Evolutionary conservation across 345 rosid species (phyloP).

Genomic region (Viola odorata): DNA sequence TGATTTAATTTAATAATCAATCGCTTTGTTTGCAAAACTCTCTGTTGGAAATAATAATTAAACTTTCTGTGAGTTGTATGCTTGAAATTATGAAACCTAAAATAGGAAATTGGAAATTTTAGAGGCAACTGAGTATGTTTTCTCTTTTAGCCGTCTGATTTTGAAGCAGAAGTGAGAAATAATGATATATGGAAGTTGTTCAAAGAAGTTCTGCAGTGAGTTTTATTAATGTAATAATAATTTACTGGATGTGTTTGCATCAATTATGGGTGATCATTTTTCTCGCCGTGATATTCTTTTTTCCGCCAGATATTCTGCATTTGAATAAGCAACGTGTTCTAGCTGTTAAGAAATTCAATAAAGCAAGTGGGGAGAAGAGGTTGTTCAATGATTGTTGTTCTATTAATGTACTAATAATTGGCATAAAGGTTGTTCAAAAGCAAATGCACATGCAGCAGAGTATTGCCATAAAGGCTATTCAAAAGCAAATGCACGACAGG

Average conservation of each 20-base stretch:
- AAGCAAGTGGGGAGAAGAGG: conserved; percentile 45
- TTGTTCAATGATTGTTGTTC: too few relatives aligned
- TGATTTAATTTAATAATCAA: too few relatives aligned
- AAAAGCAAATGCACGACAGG: too few relatives aligned
- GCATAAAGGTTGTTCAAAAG: too few relatives aligned
- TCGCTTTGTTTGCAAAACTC: too few relatives aligned
- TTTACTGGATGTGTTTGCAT: neutral
- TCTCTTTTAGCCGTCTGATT: conserved; percentile 19
- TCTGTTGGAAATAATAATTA: too few relatives aligned
- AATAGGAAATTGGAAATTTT: too few relatives aligned
- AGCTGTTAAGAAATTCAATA: conserved; percentile 57
- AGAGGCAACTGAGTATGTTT: conserved; percentile 22
- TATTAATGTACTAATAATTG: too few relatives aligned
- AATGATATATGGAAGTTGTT: conserved; percentile 58
- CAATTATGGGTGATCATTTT: conserved; percentile 7
- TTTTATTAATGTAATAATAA: neutral
- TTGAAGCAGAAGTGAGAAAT: conserved; percentile 29
- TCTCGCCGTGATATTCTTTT: neutral
- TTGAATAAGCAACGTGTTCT: conserved; percentile 59
- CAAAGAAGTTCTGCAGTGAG: conserved; percentile 69
- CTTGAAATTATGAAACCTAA: too few relatives aligned
- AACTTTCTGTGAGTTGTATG: too few relatives aligned
- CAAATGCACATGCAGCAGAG: too few relatives aligned
- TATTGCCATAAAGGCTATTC: too few relatives aligned
- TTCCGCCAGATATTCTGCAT: conserved; percentile 58